phyloP scores from a whole-genome alignment of 2,329 filamentous ascomycete genomes.

The Diaporthe citrichinensis region DNA sequence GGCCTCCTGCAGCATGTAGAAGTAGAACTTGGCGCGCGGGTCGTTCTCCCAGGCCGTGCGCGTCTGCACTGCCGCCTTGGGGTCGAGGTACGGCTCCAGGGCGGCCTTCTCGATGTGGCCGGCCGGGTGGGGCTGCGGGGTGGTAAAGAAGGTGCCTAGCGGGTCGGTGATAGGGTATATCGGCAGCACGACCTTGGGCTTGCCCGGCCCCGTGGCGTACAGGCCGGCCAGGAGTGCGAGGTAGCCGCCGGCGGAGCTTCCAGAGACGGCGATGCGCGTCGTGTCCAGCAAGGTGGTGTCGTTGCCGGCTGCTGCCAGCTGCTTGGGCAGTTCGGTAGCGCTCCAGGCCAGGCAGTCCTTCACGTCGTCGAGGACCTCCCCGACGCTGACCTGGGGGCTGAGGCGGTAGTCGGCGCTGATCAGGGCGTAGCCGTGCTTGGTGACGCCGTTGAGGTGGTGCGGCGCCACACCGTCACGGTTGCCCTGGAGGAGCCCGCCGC shows the following conservation, averaged over 20 bases:
- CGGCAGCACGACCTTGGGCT: constrained; percentile 7
- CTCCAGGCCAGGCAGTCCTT: constrained; percentile 9
- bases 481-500: constrained; percentile 22
- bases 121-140: constrained; percentile 16
- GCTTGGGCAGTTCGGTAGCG: constrained; percentile 3
- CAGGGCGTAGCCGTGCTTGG: constrained; percentile 19
- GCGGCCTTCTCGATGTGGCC: background rate
- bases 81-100: constrained; percentile 4
- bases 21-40: background rate
- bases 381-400: constrained; percentile 14
- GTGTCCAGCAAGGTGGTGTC: background rate
- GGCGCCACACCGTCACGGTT: constrained; percentile 15
- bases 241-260: constrained; percentile 8
- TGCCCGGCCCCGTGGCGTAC: constrained; percentile 13
- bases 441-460: constrained; percentile 23
- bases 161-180: constrained; percentile 31
- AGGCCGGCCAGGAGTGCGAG: constrained; percentile 20
- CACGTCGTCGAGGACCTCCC: constrained; percentile 10
- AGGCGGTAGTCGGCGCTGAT: constrained; percentile 24
- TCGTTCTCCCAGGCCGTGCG: background rate
- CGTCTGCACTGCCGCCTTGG: background rate
- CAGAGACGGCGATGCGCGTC: constrained; percentile 11
- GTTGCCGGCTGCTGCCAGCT: background rate
- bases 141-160: constrained; percentile 25
- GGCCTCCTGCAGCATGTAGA: constrained; percentile 29